Evolutionary conservation across 495 filamentous ascomycete species (phyloP), one percentile per base, ranked within the genome.

Genomic region (Penicillium ucsense): DNA sequence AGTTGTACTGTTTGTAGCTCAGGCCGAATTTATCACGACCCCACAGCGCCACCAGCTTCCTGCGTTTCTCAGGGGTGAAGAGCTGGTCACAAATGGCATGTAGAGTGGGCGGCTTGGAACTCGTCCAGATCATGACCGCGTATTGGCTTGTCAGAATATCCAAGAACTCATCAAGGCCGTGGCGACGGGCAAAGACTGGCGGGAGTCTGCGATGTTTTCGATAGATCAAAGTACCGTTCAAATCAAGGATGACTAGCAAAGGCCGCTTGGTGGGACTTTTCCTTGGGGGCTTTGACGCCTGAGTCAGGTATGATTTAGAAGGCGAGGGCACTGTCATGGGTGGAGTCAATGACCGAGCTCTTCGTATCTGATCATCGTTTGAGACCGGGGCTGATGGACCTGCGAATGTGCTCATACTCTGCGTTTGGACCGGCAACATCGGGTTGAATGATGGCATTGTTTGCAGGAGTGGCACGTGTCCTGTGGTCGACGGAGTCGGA

Each of bases 121-220:
- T 91, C 0, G 89, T 94, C 91, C 92, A 98, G 46, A 98, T 77
- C 67, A 94, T 86, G 10, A 95, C 83, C 31, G 63, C 71, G 68
- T 89, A 86, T 29, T 80, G 78, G 11, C 73, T 53, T 43, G 89
- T 68, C 50, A 85, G 70, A 52, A 84, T 81, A 2, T 66, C 43
- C 1, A 97, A 65, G 67, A 98, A 97, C 0, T 62, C 30, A 1
- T 64, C 41, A 0, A 91, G 74, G 31, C 72, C 70, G 0, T 84
- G 83, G 4, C 92, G 81, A 39, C 70, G 61, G 3, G 72, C 57
- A 59, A 86, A 85, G n/a, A 55, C 56, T 0, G 64, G 69, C 0
- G 82, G 75, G 1, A 65, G 52, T 5, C 56, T 58, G 7, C 70
- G 66, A 31, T 65, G 63, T 7, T 80, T 81, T 8, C 92, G 86